Evolutionary conservation across 495 filamentous ascomycete species (phyloP).

Genomic region (Elasticomyces elasticus): DNA sequence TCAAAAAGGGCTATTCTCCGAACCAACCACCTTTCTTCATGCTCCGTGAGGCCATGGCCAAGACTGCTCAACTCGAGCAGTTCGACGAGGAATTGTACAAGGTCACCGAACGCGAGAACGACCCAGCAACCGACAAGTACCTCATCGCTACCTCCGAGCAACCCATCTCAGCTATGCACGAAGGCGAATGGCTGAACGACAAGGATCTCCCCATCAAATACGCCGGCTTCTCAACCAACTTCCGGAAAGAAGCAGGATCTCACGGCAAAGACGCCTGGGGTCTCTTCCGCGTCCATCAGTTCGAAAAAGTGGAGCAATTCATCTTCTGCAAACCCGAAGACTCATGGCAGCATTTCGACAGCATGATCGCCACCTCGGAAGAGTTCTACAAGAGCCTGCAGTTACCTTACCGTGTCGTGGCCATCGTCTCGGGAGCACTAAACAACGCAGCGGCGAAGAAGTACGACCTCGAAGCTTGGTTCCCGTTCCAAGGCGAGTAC

Average conservation of each 20-base stretch:
- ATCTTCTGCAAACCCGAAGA: slow-evolving; percentile 88
- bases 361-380: slow-evolving; percentile 83
- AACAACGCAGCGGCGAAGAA: slow-evolving; percentile 94
- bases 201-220: slow-evolving; percentile 85
- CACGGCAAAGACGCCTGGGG: slow-evolving; percentile 97
- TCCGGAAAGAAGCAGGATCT: slow-evolving; percentile 83
- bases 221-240: slow-evolving; percentile 89
- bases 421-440: slow-evolving; percentile 88
- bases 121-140: slow-evolving; percentile 84
- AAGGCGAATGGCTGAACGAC: slow-evolving; percentile 81
- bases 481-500: slow-evolving; percentile 92
- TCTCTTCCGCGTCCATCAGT: slow-evolving; percentile 96
- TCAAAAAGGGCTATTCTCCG: slow-evolving; percentile 65
- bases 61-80: slow-evolving; percentile 92
- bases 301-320: slow-evolving; percentile 97
- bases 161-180: slow-evolving; percentile 83
- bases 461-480: slow-evolving; percentile 94
- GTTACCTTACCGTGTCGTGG: slow-evolving; percentile 80
- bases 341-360: slow-evolving; percentile 84
- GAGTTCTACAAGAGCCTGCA: slow-evolving; percentile 88
- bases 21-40: slow-evolving; percentile 94
- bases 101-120: slow-evolving; percentile 69
- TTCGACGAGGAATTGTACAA: slow-evolving; percentile 98
- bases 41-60: slow-evolving; percentile 94
- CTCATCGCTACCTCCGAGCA: slow-evolving; percentile 96